Percentiles rank a stretch among this genome's conserved stretches.
Conservation (phyloP, 2,329 filamentous ascomycete species). For the Colletotrichum cuscutae region DNA sequence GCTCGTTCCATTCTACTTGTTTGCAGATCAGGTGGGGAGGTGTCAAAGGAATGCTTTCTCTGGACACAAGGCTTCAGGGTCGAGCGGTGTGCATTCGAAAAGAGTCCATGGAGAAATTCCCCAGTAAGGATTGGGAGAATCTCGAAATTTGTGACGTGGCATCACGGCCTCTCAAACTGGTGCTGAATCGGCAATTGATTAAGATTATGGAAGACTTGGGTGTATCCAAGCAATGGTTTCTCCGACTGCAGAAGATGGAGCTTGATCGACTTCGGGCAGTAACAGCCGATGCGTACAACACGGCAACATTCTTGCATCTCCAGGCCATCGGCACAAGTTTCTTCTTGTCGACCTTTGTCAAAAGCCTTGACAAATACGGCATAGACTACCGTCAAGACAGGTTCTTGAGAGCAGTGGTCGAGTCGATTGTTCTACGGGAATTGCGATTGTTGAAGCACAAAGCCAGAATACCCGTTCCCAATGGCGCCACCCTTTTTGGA, state of each 20-base stretch:
- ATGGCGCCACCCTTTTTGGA: slow-evolving; percentile 82
- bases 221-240: slow-evolving; percentile 67
- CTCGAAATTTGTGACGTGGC: slow-evolving; percentile 80
- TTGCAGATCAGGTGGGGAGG: slow-evolving; percentile 81
- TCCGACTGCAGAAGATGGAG: slow-evolving; percentile 71
- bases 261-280: slow-evolving; percentile 69
- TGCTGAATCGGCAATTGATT: slow-evolving; percentile 83
- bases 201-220: slow-evolving; percentile 87
- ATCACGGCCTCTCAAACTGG: slow-evolving; percentile 73
- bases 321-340: slow-evolving; percentile 71
- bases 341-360: slow-evolving; percentile 70
- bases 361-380: slow-evolving; percentile 63
- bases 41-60: slow-evolving; percentile 81
- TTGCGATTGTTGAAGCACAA: slow-evolving; percentile 82
- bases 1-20: slow-evolving; percentile 65
- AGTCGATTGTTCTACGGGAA: slow-evolving; percentile 76
- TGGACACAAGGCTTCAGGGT: slow-evolving; percentile 71
- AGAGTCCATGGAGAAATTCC: slow-evolving; percentile 84
- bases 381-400: slow-evolving; percentile 74
- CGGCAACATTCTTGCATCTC: slow-evolving; percentile 71
- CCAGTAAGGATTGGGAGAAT: slow-evolving; percentile 61
- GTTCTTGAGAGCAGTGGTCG: slow-evolving; percentile 77
- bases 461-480: slow-evolving; percentile 75
- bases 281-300: slow-evolving; percentile 68
- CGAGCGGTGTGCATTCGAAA: slow-evolving; percentile 69